Evolutionary conservation across 1,284 basidiomycete species (phyloP).

Genomic region (Tylopilus orsonianus): DNA sequence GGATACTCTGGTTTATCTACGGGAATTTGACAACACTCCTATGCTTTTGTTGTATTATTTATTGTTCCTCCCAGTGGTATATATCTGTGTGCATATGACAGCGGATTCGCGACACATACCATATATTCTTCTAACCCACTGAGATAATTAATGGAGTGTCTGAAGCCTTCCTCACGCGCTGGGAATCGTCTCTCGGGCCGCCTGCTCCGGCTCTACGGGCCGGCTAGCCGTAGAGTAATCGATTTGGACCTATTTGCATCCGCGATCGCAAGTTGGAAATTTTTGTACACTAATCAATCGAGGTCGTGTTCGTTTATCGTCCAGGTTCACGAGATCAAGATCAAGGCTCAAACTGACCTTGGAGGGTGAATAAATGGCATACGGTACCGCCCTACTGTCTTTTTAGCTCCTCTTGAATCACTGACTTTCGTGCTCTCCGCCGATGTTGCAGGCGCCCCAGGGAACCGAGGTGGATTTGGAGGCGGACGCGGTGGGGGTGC

Average conservation of each 20-base stretch:
- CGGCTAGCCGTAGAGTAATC: not conserved
- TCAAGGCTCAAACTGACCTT: slow-evolving; percentile 19
- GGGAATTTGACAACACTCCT: no score
- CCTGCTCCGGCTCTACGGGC: no score
- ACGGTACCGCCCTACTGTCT: slow-evolving; percentile 17
- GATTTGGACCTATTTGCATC: slow-evolving; percentile 18
- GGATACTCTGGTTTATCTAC: slow-evolving; percentile 1
- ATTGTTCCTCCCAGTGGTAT: no score
- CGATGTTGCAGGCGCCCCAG: slow-evolving; percentile 44
- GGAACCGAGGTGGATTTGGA: slow-evolving; percentile 54
- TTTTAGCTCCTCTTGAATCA: not conserved
- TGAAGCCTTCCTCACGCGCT: no score
- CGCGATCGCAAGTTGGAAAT: slow-evolving; percentile 2
- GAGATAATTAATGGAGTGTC: no score
- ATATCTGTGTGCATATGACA: no score
- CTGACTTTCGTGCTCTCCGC: not conserved
- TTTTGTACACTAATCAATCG: slow-evolving; percentile 7
- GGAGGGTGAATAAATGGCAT: slow-evolving; percentile 28
- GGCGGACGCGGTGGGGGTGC: slow-evolving; percentile 37
- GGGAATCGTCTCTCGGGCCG: no score
- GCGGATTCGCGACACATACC: no score
- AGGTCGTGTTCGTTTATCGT: not conserved
- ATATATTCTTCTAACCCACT: no score
- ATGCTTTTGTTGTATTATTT: no score
- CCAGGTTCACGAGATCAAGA: slow-evolving; percentile 10